A percentile compares a stretch with the other conserved stretches of the same genome.
Conservation (phyloP, 2,329 filamentous ascomycete species). For the Fusarium continuum region DNA sequence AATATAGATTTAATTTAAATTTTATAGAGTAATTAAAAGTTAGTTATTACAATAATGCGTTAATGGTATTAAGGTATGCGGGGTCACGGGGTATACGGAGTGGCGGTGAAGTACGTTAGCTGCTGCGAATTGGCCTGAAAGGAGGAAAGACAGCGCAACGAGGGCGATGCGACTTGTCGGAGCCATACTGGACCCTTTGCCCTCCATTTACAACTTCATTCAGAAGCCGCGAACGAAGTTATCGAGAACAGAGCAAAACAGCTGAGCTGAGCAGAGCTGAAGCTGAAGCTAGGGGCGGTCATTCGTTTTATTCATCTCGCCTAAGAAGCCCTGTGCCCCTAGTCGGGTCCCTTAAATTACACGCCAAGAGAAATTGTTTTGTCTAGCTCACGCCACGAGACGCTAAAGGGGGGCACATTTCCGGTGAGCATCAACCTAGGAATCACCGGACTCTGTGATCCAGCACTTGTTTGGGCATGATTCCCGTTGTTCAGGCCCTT, state of each 20-base stretch:
- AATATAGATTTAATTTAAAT: not conserved
- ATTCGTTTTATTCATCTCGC: slow-evolving; percentile 43
- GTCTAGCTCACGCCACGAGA: slow-evolving; percentile 39
- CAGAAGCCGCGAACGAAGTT: slow-evolving; percentile 10
- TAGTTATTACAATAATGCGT: not conserved
- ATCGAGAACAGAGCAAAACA: not conserved
- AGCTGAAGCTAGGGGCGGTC: slow-evolving; percentile 2
- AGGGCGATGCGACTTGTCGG: slow-evolving; percentile 38
- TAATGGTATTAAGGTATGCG: not conserved
- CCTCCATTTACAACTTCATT: slow-evolving; percentile 31
- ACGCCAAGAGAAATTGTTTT: slow-evolving; percentile 29
- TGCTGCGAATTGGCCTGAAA: slow-evolving; percentile 32
- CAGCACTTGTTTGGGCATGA: slow-evolving; percentile 16
- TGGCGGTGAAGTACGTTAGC: too few species aligned
- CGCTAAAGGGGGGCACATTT: slow-evolving; percentile 31
- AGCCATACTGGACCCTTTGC: slow-evolving; percentile 37
- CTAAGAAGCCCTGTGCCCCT: slow-evolving; percentile 6
- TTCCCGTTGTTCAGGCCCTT: slow-evolving; percentile 8
- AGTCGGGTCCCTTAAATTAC: slow-evolving; percentile 28
- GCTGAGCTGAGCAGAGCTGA: not conserved
- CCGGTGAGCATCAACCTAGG: slow-evolving; percentile 15
- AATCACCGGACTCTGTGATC: not conserved
- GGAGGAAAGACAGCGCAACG: slow-evolving; percentile 38
- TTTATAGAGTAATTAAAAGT: too few species aligned
- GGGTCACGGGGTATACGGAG: too few species aligned